These are phyloP conservation scores for Dipodascopsis uninucleata DNA, from an alignment of 805 yeast genomes.

Conservation along the genomic window DNA sequence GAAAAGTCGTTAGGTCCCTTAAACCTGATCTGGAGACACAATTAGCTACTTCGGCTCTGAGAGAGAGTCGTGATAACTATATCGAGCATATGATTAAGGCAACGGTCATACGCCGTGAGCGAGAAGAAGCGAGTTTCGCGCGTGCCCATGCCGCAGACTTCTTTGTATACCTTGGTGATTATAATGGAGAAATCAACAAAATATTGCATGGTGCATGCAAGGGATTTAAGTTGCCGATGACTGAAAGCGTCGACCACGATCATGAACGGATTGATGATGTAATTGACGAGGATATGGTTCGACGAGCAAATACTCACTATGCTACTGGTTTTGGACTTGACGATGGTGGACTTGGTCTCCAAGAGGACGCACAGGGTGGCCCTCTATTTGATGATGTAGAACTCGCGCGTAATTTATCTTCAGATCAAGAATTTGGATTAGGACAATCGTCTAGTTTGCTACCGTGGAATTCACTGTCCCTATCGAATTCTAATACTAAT, in stretches of 20 bases:
- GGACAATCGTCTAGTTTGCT: constrained; percentile 6
- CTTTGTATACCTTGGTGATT: constrained; percentile 8
- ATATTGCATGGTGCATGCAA: not conserved
- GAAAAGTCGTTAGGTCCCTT: not conserved
- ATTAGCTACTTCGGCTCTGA: constrained; percentile 2
- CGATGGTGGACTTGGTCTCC: constrained; percentile 1
- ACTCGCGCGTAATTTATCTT: constrained; percentile 5
- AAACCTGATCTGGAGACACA: constrained; percentile 5
- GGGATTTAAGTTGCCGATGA: not conserved
- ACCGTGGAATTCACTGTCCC: constrained; percentile 8
- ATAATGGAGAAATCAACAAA: not conserved
- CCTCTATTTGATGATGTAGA: constrained; percentile 7
- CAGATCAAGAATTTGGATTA: constrained; percentile 4
- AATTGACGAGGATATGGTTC: constrained; percentile 2
- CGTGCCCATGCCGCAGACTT: constrained; percentile 1
- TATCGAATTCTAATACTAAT: no score
- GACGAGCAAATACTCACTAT: constrained; percentile 1
- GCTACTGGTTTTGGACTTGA: not conserved
- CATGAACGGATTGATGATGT: not conserved
- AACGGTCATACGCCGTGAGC: not conserved
- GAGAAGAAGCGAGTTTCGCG: not conserved
- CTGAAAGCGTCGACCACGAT: no score
- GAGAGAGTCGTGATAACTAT: constrained; percentile 9
- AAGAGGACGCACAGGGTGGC: constrained; percentile 1
- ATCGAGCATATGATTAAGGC: constrained; percentile 6